Conservation (phyloP, 2,329 filamentous ascomycete species). For the Colletotrichum australisinense region DNA sequence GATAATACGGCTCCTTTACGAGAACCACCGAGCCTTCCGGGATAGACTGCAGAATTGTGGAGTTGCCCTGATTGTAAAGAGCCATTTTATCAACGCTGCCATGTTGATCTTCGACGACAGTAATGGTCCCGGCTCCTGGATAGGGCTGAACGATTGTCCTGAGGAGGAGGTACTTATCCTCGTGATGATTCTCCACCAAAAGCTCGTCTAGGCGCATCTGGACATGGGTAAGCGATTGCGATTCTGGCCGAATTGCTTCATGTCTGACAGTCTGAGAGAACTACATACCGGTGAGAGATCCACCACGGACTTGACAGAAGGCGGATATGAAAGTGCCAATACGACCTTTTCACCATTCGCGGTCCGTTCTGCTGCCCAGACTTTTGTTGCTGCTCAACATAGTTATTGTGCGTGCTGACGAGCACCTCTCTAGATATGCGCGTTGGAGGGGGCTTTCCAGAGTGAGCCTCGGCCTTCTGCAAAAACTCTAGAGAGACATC, state of each 20-base stretch:
- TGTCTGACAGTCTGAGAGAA: too few species aligned
- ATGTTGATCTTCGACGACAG: conserved; percentile 48
- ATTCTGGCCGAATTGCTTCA: too few species aligned
- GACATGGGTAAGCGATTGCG: not conserved
- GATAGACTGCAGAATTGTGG: conserved; percentile 45
- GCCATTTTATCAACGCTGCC: conserved; percentile 50
- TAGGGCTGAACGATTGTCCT: conserved; percentile 45
- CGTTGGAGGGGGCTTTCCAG: conserved; percentile 37
- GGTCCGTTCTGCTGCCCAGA: conserved; percentile 30
- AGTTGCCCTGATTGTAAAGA: conserved; percentile 50
- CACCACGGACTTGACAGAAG: conserved; percentile 31
- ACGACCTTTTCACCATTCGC: conserved; percentile 41
- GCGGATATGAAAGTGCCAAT: conserved; percentile 39
- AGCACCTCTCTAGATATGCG: conserved; percentile 30
- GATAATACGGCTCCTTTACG: conserved; percentile 51
- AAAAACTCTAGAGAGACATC: conserved; percentile 38
- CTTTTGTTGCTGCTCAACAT: conserved; percentile 34
- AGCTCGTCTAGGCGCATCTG: conserved; percentile 46
- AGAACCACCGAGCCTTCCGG: conserved; percentile 46
- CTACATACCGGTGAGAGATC: conserved; percentile 28
- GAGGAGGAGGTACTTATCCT: conserved; percentile 46
- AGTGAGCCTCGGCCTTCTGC: conserved; percentile 36
- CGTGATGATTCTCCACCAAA: conserved; percentile 47
- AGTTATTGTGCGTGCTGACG: conserved; percentile 36
- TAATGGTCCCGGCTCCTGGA: conserved; percentile 47